Evolutionary conservation across 2,329 filamentous ascomycete genomes (phyloP).

Genomic region (Aureobasidium sp.): DNA sequence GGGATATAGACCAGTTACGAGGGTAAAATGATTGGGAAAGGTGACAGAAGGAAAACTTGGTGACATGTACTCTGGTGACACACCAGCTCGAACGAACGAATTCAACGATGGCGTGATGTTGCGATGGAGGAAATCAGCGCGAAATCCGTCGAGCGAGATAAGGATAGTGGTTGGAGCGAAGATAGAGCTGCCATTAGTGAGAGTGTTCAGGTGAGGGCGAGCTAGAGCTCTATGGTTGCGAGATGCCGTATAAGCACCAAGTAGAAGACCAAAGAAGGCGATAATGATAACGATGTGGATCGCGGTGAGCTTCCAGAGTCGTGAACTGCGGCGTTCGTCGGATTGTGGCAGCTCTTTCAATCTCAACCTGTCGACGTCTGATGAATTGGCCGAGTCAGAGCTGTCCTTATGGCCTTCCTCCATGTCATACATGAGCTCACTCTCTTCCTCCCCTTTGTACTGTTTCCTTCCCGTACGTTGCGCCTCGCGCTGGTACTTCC

Average conservation of each 20-base stretch:
- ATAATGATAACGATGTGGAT: conserved; percentile 42
- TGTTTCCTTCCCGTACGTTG: conserved; percentile 33
- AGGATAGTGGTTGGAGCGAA: conserved; percentile 91
- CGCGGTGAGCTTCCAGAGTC: conserved; percentile 33
- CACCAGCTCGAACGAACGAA: conserved; percentile 69
- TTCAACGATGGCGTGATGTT: conserved; percentile 77
- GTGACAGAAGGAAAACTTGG: conserved; percentile 95
- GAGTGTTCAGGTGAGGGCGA: conserved; percentile 10
- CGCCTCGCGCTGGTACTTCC: conserved; percentile 24
- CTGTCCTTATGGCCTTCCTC: conserved; percentile 70
- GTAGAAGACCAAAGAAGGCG: conserved; percentile 49
- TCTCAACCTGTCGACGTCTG: conserved; percentile 43
- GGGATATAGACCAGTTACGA: conserved; percentile 86
- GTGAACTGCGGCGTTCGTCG: conserved; percentile 36
- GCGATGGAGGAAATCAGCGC: conserved; percentile 83
- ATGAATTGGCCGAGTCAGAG: conserved; percentile 42
- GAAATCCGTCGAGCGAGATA: conserved; percentile 91
- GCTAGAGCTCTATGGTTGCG: conserved; percentile 19
- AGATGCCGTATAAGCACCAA: conserved; percentile 53
- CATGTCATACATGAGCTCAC: conserved; percentile 81
- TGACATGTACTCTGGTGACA: conserved; percentile 86
- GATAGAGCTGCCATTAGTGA: conserved; percentile 76
- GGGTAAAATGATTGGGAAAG: conserved; percentile 88
- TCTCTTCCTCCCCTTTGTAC: conserved; percentile 51
- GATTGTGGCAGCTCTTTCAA: conserved; percentile 44